A percentile compares a stretch with the other conserved stretches of the same genome.
These are phyloP conservation scores for Mycena crocata DNA, from an alignment of 768 basidiomycete genomes.

Conservation along the genomic window DNA sequence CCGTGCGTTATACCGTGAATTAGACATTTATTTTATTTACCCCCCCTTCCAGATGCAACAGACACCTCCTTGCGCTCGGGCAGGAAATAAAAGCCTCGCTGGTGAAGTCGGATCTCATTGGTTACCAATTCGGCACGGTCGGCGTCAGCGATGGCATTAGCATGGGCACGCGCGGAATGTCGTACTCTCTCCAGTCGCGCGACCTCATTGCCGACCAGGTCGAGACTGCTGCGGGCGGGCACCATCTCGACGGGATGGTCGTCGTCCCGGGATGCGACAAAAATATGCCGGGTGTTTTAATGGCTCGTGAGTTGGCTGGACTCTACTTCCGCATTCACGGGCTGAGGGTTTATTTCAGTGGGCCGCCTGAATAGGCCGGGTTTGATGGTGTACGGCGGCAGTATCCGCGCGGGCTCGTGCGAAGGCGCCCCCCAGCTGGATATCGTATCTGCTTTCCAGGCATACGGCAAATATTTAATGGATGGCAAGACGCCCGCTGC, in stretches of 20 bases:
- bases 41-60: constrained; percentile 84
- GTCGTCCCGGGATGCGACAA: constrained; percentile 98
- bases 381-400: constrained; percentile 97
- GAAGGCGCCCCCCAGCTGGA: constrained; percentile 90
- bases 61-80: constrained; percentile 90
- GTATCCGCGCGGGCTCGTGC: constrained; percentile 93
- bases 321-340: constrained; percentile 5
- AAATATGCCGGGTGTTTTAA: constrained; percentile 99
- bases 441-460: constrained; percentile 97
- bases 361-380: constrained; percentile 96
- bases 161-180: constrained; percentile 96
- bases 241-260: constrained; percentile 98
- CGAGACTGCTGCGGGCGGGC: constrained; percentile 95
- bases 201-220: constrained; percentile 98
- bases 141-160: constrained; percentile 99
- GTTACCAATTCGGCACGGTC: constrained; percentile 97
- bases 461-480: constrained; percentile 95
- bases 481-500: constrained; percentile 88
- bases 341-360: constrained; percentile 57
- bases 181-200: constrained; percentile 95
- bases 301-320: constrained; percentile 78
- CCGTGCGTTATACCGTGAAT: constrained; percentile 72
- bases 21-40: not conserved
- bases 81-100: constrained; percentile 89
- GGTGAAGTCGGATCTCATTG: constrained; percentile 76